A percentile compares a stretch with the other conserved stretches of the same genome.
Conservation (phyloP, 148 eudicot genomes). For the Nepenthes mirabilis region DNA sequence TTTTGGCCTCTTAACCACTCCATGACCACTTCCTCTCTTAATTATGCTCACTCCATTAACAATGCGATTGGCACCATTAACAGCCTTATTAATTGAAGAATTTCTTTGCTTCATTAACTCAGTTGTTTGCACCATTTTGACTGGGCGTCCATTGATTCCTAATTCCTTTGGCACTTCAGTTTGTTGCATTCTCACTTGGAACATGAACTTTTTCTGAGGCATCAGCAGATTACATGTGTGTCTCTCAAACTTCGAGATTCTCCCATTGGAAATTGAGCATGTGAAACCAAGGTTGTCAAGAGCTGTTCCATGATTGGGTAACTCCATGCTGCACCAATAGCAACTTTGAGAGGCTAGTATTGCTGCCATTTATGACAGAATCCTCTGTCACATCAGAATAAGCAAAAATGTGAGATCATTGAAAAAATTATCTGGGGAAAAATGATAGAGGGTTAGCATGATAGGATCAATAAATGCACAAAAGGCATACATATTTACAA, state of each 20-base stretch:
- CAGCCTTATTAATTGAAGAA: slow-evolving; percentile 10
- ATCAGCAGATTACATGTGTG: slow-evolving; percentile 7
- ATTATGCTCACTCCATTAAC: slow-evolving; percentile 55
- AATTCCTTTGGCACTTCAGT: slow-evolving; percentile 34
- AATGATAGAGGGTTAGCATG: too few relatives aligned
- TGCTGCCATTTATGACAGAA: slow-evolving; percentile 47
- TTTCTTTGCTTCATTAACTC: slow-evolving; percentile 44
- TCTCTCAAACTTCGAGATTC: slow-evolving; percentile 14
- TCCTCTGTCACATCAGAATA: not conserved
- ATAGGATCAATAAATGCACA: too few relatives aligned
- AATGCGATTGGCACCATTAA: slow-evolving; percentile 43
- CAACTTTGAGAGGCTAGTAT: slow-evolving; percentile 66
- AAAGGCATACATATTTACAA: too few relatives aligned
- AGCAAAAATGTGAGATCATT: not conserved
- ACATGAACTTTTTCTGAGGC: slow-evolving; percentile 12
- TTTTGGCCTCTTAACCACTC: slow-evolving; percentile 26
- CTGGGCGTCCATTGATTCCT: slow-evolving; percentile 41
- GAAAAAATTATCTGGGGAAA: too few relatives aligned
- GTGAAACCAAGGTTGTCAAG: slow-evolving; percentile 36
- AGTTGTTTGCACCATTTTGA: slow-evolving; percentile 60
- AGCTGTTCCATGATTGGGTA: slow-evolving; percentile 28
- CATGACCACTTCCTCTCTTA: slow-evolving; percentile 28
- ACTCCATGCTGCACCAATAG: slow-evolving; percentile 39
- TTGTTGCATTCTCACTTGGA: slow-evolving; percentile 40
- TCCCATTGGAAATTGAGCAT: slow-evolving; percentile 35